These are phyloP conservation scores for Ceratocystis harringtonii DNA, from an alignment of 2,329 filamentous ascomycete genomes.

Conservation along the genomic window DNA sequence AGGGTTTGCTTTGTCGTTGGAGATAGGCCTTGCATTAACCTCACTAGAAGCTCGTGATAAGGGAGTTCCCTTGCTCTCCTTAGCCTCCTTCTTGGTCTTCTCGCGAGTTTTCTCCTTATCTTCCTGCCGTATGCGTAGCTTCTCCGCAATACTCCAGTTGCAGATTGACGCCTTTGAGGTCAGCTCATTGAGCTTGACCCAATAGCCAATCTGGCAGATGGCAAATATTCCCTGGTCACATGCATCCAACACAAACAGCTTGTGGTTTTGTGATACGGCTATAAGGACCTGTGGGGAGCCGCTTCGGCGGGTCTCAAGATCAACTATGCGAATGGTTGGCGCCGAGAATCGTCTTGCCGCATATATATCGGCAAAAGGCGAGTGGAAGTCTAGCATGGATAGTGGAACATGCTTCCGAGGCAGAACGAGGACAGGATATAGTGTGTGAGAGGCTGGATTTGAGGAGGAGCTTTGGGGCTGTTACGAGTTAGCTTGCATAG, in stretches of 20 bases:
- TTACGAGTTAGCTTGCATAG: background rate
- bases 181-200: constrained; percentile 47
- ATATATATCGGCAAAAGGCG: constrained; percentile 33
- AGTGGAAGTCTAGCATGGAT: constrained; percentile 44
- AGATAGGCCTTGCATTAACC: background rate
- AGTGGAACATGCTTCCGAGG: constrained; percentile 45
- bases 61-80: constrained; percentile 1
- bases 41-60: constrained; percentile 9
- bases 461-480: constrained; percentile 43
- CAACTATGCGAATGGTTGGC: constrained; percentile 46
- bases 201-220: constrained; percentile 51
- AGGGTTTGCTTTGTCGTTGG: background rate
- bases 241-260: constrained; percentile 14
- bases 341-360: constrained; percentile 43
- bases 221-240: constrained; percentile 40
- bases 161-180: constrained; percentile 31
- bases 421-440: constrained; percentile 48
- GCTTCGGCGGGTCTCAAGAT: constrained; percentile 45
- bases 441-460: constrained; percentile 36
- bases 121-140: constrained; percentile 22
- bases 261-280: constrained; percentile 10
- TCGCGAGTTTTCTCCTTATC: constrained; percentile 17
- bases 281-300: constrained; percentile 42
- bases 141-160: constrained; percentile 27
- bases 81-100: constrained; percentile 5